Base-by-base conservation (phyloP, 768 basidiomycete species). In the Suillus variegatus region DNA sequence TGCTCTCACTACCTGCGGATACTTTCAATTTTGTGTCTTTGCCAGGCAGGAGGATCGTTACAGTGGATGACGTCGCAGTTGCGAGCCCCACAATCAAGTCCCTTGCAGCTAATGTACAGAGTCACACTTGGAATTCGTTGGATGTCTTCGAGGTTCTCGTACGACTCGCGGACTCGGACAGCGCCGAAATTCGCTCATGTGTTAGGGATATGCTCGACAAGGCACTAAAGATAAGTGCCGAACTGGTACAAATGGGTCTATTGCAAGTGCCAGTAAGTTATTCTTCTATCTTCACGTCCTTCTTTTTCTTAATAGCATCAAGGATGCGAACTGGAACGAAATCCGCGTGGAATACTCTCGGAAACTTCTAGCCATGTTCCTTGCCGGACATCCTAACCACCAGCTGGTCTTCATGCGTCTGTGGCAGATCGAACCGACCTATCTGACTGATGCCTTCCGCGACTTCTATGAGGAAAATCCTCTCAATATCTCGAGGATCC, bases 401-500 rank as follows among this genome's bases (percentile, higher is more conserved):
- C 94, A 97, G 69, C 86, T 99, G 12, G 95, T 98, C 64, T 98
- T 99, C 81, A 95, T 97, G 88, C 87, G 95, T 57, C 88, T 99
- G 63, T 96, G 94, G 92, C 93, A 96, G 72, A 90, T 93, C 51
- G 88, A 95, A 72, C 93, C 92, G 0, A 81, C 88, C 0, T 93
- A 95, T 75, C 85, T 99, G 60, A 90, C 94, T 6, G 85, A 89
- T 64, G 94, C 94, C 8, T 92, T 99, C 78, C 87, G 91, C 38
- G 93, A 95, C 67, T 96, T 95, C 74, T 97, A 99, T 77, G 86
- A 90, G 57, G 94, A 96, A 71, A 94, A 89, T 67, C 93, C 94
- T 47, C 84, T 95, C 63, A 97, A 99, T 74, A 94, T 99, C 63
- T 95, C 94, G 18, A 85, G 95, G 46, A 95, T 99, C 56, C 81